These are phyloP conservation scores for Talaromyces amestolkiae DNA, from an alignment of 2,329 filamentous ascomycete genomes.

Conservation along the genomic window DNA sequence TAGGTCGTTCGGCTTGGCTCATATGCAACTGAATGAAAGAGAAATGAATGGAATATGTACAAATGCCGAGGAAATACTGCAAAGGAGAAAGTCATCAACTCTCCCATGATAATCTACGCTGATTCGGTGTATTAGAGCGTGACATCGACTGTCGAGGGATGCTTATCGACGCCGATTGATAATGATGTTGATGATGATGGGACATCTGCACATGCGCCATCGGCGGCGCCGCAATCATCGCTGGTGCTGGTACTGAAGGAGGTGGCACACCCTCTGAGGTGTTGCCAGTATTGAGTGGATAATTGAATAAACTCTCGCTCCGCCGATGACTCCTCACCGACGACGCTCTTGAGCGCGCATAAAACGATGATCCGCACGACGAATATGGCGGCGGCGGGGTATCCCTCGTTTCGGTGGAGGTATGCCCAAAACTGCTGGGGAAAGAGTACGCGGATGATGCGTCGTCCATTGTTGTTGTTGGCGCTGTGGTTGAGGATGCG, in stretches of 20 bases:
- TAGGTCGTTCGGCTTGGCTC: too few relatives aligned
- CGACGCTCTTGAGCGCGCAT: constrained; percentile 35
- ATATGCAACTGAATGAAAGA: not conserved
- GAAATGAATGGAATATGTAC: not conserved
- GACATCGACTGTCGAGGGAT: not conserved
- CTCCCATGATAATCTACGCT: constrained; percentile 12
- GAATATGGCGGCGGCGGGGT: constrained; percentile 46
- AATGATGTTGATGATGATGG: not conserved
- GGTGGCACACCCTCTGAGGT: not conserved
- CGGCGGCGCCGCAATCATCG: constrained; percentile 26
- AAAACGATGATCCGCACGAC: constrained; percentile 30
- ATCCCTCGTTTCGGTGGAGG: constrained; percentile 44
- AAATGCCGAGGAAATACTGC: not conserved
- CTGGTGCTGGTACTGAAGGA: not conserved
- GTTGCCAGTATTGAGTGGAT: not conserved
- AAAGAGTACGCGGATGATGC: constrained; percentile 42
- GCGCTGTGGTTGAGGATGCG: not conserved
- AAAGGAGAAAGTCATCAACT: not conserved
- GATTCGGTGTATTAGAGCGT: not conserved
- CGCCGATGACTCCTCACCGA: constrained; percentile 25
- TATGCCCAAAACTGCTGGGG: constrained; percentile 45
- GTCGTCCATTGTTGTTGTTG: constrained; percentile 25
- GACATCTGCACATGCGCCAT: constrained; percentile 28
- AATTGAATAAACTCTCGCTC: constrained; percentile 11
- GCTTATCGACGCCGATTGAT: not conserved